Base-by-base conservation (phyloP, 2,329 filamentous ascomycete genomes). In the Fusarium udum region DNA sequence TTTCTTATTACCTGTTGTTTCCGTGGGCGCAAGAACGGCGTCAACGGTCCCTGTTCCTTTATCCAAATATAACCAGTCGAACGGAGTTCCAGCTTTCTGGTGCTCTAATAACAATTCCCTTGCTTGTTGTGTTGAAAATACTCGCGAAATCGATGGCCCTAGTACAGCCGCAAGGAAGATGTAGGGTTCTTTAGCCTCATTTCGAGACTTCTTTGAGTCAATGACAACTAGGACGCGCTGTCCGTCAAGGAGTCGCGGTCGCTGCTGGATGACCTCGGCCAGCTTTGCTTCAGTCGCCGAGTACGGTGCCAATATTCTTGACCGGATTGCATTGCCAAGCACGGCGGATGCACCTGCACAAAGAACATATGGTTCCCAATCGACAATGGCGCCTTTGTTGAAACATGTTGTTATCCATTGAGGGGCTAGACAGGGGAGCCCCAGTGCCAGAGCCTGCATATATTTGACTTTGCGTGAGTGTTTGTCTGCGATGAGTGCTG, bases 391-490 rank as follows among this genome's bases (percentile, higher is more conserved):
- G 11, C 86, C 85, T 37, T 89, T 89, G 2, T 86, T 81, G 7
- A 95, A 81, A 70, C 93, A 97, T 56, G 92, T 88, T 32, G 89
- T 87, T 53, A 97, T 85, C 95, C 96, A 99, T 61, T 92, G 91
- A 11, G 91, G 88, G 11, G 94, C 92, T 4, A 99, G 86, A 77
- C 95, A 97, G 0, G 96, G 96, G 1, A 99, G 83, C 2, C 94
- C 94, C 2, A 99, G 88, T 0, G 96, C 95, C 5, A 99, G 88
- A 0, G 96, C 96, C 83, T 98, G 95, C 87, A 98, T 93, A 81
- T 96, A 98, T 80, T 98, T 99, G 56, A 91, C 89, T 71, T 94
- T 95, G 52, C 95, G 91, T 12, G 93, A 96, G 80, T 97, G 93
- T 9, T 90, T 89, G 78, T 98, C 94, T 0, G 95, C 92, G 67